Evolutionary conservation across 2,329 filamentous ascomycete genomes (phyloP).

Genomic region (Pseudocercospora macadamiae): DNA sequence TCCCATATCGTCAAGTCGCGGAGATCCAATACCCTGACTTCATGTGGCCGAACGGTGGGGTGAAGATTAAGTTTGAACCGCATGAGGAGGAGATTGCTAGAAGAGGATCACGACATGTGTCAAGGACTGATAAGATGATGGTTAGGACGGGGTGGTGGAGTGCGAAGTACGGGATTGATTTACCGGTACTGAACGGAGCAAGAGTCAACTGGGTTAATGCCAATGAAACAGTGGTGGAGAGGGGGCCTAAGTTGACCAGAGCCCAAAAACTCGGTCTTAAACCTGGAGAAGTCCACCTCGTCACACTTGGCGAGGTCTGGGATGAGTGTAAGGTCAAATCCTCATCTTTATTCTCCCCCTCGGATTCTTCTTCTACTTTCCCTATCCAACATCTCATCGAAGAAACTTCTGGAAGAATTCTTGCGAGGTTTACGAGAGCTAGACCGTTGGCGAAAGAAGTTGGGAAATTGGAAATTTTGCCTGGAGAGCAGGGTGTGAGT

Average conservation of each 20-base stretch:
- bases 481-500: not conserved
- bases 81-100: constrained; percentile 19
- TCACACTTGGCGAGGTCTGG: constrained; percentile 17
- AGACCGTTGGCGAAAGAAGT: constrained; percentile 13
- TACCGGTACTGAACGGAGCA: constrained; percentile 12
- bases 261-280: not conserved
- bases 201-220: not conserved
- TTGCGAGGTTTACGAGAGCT: constrained; percentile 13
- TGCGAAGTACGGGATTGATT: constrained; percentile 16
- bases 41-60: constrained; percentile 13
- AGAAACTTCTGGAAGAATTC: not conserved
- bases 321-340: constrained; percentile 9
- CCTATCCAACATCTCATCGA: constrained; percentile 13
- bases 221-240: not conserved
- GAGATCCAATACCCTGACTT: constrained; percentile 14
- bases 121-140: constrained; percentile 16
- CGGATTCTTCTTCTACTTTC: constrained; percentile 16
- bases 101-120: constrained; percentile 1
- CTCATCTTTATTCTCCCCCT: too few relatives aligned
- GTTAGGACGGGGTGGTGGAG: constrained; percentile 16
- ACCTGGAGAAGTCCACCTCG: constrained; percentile 1
- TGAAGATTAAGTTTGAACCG: constrained; percentile 12
- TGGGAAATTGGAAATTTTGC: constrained; percentile 4
- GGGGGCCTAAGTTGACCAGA: not conserved
- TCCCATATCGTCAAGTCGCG: constrained; percentile 18